Evolutionary conservation across 805 yeast genomes (phyloP).

Genomic region (Candida taoyuanica): DNA sequence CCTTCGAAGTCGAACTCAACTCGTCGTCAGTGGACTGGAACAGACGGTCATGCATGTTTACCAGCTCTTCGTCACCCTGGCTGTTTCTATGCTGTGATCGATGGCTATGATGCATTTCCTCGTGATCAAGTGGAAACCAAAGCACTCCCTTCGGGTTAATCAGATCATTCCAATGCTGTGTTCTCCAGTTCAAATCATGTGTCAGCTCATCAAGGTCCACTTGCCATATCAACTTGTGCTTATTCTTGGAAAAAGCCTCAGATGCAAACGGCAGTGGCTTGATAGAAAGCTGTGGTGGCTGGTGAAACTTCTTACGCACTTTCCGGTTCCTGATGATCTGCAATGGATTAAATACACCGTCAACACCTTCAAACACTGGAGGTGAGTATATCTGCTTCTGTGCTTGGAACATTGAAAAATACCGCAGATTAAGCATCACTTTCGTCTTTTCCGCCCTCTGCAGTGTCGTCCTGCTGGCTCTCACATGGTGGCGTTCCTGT

Average conservation of each 20-base stretch:
- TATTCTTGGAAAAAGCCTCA: slow-evolving; percentile 49
- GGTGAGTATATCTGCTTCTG: slow-evolving; percentile 14
- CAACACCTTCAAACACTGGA: slow-evolving; percentile 39
- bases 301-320: slow-evolving; percentile 47
- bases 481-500: slow-evolving; percentile 14
- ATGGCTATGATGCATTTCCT: slow-evolving; percentile 7
- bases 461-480: slow-evolving; percentile 30
- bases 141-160: slow-evolving; percentile 39
- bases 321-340: slow-evolving; percentile 75
- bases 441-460: slow-evolving; percentile 48
- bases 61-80: slow-evolving; percentile 1
- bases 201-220: slow-evolving; percentile 55
- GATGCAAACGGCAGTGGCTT: slow-evolving; percentile 59
- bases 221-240: slow-evolving; percentile 55
- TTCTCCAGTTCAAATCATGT: slow-evolving; percentile 55
- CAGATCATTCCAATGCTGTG: slow-evolving; percentile 50
- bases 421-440: slow-evolving; percentile 29
- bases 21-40: slow-evolving; percentile 17
- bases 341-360: slow-evolving; percentile 74
- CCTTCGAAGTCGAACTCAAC: slow-evolving; percentile 4
- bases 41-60: slow-evolving; percentile 21
- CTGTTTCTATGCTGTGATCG: slow-evolving; percentile 4
- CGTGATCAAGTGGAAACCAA: slow-evolving; percentile 42
- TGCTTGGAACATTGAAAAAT: slow-evolving; percentile 22
- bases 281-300: slow-evolving; percentile 40